These are phyloP conservation scores for Vanderwaltozyma tropicalis DNA, from an alignment of 805 yeast genomes.

Conservation along the genomic window DNA sequence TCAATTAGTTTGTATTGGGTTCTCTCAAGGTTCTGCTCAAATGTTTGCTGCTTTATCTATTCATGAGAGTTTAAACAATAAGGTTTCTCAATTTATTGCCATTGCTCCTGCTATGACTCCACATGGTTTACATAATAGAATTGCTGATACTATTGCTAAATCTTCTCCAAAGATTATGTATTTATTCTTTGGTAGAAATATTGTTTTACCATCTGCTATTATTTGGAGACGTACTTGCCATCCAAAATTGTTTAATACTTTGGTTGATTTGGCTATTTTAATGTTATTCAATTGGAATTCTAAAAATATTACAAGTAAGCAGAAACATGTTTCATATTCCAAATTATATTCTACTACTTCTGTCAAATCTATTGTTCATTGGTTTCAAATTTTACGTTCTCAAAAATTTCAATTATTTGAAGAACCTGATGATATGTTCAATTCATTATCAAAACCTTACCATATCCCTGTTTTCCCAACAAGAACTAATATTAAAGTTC, in stretches of 20 bases:
- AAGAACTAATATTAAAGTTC: conserved; percentile 50
- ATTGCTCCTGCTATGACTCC: conserved; percentile 94
- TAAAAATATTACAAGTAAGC: conserved; percentile 55
- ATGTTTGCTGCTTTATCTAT: conserved; percentile 73
- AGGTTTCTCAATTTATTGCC: conserved; percentile 55
- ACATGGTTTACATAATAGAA: conserved; percentile 63
- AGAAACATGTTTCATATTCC: conserved; percentile 70
- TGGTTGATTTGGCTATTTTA: conserved; percentile 62
- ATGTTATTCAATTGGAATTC: conserved; percentile 75
- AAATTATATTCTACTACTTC: conserved; percentile 87
- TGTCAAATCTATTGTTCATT: conserved; percentile 88
- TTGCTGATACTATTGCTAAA: conserved; percentile 64
- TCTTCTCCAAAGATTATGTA: conserved; percentile 67
- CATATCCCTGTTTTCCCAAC: conserved; percentile 43
- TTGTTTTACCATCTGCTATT: conserved; percentile 63
- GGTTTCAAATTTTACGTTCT: conserved; percentile 83
- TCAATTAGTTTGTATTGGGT: conserved; percentile 65
- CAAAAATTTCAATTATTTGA: conserved; percentile 83
- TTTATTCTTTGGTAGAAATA: conserved; percentile 60
- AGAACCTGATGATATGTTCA: conserved; percentile 39
- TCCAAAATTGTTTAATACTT: conserved; percentile 21
- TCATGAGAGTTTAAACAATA: conserved; percentile 50
- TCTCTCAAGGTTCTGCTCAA: conserved; percentile 91
- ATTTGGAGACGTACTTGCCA: conserved; percentile 56
- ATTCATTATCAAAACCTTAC: conserved; percentile 29